Evolutionary conservation across 495 filamentous ascomycete genomes (phyloP), one percentile per base, ranked within the genome.

Genomic region (Penicillium goetzii): DNA sequence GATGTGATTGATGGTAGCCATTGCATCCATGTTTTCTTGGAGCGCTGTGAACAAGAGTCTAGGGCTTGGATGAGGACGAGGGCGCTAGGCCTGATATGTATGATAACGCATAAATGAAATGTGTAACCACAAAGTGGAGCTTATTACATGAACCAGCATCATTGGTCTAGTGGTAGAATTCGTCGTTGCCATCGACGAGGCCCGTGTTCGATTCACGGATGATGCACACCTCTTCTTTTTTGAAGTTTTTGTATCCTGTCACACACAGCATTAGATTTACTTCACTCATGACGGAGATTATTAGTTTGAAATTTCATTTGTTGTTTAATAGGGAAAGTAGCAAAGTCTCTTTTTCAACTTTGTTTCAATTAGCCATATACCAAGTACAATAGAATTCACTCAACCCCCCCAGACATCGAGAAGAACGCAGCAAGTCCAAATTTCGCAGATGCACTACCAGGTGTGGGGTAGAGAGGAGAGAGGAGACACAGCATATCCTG

Each of bases 131-230:
- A 19, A 25, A 17, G 15, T 2, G 26, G 14, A 0, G 0, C 11
- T 0, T 6, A 19, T 38, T 28, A 65, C 47, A 63, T 56, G 6
- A 64, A 71, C 58, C 61, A 75, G 80, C 80, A 79, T 81, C 78
- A 80, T 80, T 83, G 80, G 81, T 83, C 78, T 83, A 82, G 81
- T 82, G 81, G 81, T 83, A 83, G 79, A 83, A 83, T 83, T 82
- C 81, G 73, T 83, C 81, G 81, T 82, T 83, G 79, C 81, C 80
- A 83, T 83, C 81, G 81, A 83, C 73, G 81, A 83, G 80, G 78
- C 81, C 80, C 80, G 80, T 78, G 80, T 83, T 83, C 81, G 81
- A 83, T 82, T 83, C 81, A 78, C 81, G 78, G 78, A 80, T 80
- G 76, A 81, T 80, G 80, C 81, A 81, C 55, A 47, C 25, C 56